phyloP scores from a whole-genome alignment of 306 rosid genomes.

The Boehmeria nivea region DNA sequence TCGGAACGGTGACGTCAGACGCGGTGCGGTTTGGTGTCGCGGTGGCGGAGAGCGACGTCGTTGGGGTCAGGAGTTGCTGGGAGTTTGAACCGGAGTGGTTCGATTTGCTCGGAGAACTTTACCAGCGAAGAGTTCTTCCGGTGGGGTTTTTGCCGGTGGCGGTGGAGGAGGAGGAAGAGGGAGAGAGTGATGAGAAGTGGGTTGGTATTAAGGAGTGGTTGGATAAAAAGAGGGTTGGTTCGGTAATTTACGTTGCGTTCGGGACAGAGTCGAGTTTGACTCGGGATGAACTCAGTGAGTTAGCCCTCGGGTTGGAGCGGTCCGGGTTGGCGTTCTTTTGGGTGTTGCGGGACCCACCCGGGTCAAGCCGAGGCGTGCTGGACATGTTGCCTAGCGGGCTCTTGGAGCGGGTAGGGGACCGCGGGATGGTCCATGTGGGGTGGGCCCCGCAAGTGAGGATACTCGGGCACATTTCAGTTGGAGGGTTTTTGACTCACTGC shows the following conservation, averaged over 20 bases:
- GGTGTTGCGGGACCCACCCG: conserved; percentile 26
- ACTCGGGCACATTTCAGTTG: conserved; percentile 32
- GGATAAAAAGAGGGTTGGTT: conserved; percentile 18
- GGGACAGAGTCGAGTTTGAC: conserved; percentile 35
- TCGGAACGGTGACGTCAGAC: too few species aligned
- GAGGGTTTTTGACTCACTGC: conserved; percentile 43
- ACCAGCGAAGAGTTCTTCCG: conserved; percentile 15
- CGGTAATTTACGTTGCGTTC: conserved; percentile 32
- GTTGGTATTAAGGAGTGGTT: conserved; percentile 27
- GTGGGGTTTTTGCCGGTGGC: conserved; percentile 27
- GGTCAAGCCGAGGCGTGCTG: too few species aligned
- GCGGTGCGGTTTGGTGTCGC: conserved; percentile 25
- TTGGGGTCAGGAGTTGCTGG: conserved; percentile 25
- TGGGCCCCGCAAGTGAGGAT: conserved; percentile 40
- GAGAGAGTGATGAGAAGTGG: background rate
- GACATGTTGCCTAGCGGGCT: conserved; percentile 30
- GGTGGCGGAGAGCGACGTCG: conserved; percentile 21
- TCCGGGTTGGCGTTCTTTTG: conserved; percentile 34
- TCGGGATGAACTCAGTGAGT: conserved; percentile 28
- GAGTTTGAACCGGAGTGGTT: conserved; percentile 42
- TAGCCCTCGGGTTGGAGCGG: conserved; percentile 36
- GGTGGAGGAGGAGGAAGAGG: background rate
- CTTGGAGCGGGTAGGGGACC: conserved; percentile 22
- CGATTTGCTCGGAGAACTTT: conserved; percentile 22
- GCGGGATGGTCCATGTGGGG: conserved; percentile 19